phyloP scores from a whole-genome alignment of 768 basidiomycete genomes.

The Fomitopsis pulvina region DNA sequence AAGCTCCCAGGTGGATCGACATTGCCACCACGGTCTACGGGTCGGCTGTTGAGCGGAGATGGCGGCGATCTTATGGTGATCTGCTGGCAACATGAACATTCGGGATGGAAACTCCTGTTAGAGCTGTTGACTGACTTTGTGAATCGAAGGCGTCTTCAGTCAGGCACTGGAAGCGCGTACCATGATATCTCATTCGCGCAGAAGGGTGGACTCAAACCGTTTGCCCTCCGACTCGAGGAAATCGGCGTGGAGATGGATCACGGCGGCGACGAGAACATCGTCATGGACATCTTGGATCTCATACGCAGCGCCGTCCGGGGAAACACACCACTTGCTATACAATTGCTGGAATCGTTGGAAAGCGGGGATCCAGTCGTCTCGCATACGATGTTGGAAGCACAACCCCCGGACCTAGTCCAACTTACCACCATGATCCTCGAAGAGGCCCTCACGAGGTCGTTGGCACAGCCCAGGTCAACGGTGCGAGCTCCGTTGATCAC shows the following conservation, averaged over 20 bases:
- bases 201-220: slow-evolving; percentile 24
- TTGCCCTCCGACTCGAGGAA: slow-evolving; percentile 49
- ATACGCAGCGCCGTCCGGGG: slow-evolving; percentile 71
- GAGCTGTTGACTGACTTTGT: slow-evolving; percentile 77
- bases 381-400: slow-evolving; percentile 44
- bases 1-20: slow-evolving; percentile 71
- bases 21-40: slow-evolving; percentile 59
- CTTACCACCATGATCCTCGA: slow-evolving; percentile 77
- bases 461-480: slow-evolving; percentile 29
- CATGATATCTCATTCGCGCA: slow-evolving; percentile 50
- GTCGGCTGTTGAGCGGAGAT: slow-evolving; percentile 67
- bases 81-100: slow-evolving; percentile 76
- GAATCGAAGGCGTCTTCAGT: slow-evolving; percentile 44
- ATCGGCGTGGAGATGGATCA: slow-evolving; percentile 65
- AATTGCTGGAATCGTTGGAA: slow-evolving; percentile 65
- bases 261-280: slow-evolving; percentile 54
- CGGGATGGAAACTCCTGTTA: slow-evolving; percentile 82
- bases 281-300: slow-evolving; percentile 74
- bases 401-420: slow-evolving; percentile 69
- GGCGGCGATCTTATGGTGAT: slow-evolving; percentile 64
- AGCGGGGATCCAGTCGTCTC: slow-evolving; percentile 45
- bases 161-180: slow-evolving; percentile 33
- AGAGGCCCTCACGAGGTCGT: slow-evolving; percentile 57
- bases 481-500: slow-evolving; percentile 61
- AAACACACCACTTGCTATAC: slow-evolving; percentile 55